phyloP scores from a whole-genome alignment of 1,139 yeast genomes.

The Diutina ranongensis region DNA sequence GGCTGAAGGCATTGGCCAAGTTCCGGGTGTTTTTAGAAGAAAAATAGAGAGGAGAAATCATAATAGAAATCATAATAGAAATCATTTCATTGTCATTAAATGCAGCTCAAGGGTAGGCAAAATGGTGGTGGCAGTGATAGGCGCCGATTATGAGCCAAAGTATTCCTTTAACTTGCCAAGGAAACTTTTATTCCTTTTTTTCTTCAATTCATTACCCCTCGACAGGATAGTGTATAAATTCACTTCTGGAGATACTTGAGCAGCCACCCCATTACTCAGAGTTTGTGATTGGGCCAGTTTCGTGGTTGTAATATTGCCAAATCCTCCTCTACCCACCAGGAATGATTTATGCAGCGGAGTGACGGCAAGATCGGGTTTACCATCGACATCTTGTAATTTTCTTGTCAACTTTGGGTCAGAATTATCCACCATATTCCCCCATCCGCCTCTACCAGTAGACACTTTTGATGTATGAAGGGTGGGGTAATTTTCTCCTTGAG shows the following conservation, averaged over 20 bases:
- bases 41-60: too few species aligned
- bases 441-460: constrained; percentile 76
- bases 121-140: too few species aligned
- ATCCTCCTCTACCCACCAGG: constrained; percentile 17
- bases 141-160: not conserved
- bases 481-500: constrained; percentile 59
- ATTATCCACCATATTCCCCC: constrained; percentile 65
- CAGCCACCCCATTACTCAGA: constrained; percentile 7
- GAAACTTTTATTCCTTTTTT: constrained; percentile 6
- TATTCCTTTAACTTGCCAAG: constrained; percentile 3
- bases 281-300: constrained; percentile 10
- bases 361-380: constrained; percentile 10
- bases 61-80: too few species aligned
- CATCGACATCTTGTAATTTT: constrained; percentile 60
- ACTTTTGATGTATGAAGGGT: constrained; percentile 44
- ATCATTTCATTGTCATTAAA: too few species aligned
- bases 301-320: constrained; percentile 30
- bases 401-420: constrained; percentile 51
- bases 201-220: constrained; percentile 8
- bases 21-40: constrained; percentile 43
- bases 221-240: constrained; percentile 12
- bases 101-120: too few species aligned
- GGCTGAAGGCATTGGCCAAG: constrained; percentile 71
- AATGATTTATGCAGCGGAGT: constrained; percentile 11
- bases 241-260: not conserved